Percentiles rank a stretch among this genome's conserved stretches.
Conservation (phyloP, 2,329 filamentous ascomycete genomes). For the Diaporthe nobilis region DNA sequence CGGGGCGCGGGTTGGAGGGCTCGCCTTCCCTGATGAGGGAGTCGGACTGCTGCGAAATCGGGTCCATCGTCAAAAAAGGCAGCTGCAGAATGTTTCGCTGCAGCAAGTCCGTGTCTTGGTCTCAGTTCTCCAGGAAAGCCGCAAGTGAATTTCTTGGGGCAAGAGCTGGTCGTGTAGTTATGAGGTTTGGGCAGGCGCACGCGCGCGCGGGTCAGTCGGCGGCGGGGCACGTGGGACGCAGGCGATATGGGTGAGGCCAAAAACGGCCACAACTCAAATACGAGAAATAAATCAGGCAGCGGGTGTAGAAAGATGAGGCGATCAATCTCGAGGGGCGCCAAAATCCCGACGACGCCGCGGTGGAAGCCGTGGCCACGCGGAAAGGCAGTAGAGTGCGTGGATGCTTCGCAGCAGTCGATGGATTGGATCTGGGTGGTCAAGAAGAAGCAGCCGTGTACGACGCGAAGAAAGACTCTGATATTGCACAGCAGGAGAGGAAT, state of each 20-base stretch:
- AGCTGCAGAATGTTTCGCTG: background rate
- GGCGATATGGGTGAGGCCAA: background rate
- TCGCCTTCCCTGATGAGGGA: constrained; percentile 34
- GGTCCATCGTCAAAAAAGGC: constrained; percentile 23
- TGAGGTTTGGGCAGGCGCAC: background rate
- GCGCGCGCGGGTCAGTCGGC: background rate
- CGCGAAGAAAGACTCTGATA: background rate
- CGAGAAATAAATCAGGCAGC: background rate
- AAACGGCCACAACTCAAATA: background rate
- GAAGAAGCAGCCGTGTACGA: constrained; percentile 13
- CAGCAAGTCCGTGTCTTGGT: background rate
- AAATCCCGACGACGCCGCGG: too few species aligned
- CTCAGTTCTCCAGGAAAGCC: background rate
- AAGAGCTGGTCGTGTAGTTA: background rate
- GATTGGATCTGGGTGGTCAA: background rate
- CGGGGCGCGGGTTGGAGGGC: constrained; percentile 9
- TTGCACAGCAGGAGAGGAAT: background rate
- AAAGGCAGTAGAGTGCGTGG: background rate
- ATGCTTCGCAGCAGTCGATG: background rate
- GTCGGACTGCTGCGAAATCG: constrained; percentile 18
- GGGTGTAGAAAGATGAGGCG: background rate
- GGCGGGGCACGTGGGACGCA: background rate
- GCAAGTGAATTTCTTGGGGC: background rate
- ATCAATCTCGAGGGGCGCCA: background rate
- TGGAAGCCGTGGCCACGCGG: background rate